Percentiles rank a stretch among this genome's conserved stretches.
These are phyloP conservation scores for Alternaria brassicae DNA, from an alignment of 2,329 filamentous ascomycete species.

Conservation along the genomic window DNA sequence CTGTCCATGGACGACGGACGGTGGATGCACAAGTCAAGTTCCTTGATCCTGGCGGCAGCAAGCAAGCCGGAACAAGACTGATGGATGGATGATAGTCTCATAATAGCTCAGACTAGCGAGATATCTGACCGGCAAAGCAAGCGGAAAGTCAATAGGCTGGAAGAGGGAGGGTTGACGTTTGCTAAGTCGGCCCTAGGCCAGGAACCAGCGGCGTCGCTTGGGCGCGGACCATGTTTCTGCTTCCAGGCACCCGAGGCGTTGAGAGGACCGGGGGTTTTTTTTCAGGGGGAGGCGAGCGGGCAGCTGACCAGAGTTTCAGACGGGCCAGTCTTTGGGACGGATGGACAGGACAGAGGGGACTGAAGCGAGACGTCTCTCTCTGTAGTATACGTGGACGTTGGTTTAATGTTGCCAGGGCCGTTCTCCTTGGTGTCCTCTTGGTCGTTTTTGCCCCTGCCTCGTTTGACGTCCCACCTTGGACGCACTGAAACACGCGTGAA, in stretches of 20 bases:
- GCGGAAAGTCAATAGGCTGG: slow-evolving; percentile 2
- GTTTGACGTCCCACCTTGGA: slow-evolving; percentile 1
- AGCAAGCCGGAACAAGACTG: too few species aligned
- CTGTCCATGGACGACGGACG: neutral
- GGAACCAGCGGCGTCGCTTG: slow-evolving; percentile 19
- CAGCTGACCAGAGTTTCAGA: slow-evolving; percentile 26
- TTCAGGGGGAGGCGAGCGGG: slow-evolving; percentile 18
- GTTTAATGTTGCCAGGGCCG: too few species aligned
- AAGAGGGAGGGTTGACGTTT: neutral
- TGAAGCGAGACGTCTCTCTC: too few species aligned
- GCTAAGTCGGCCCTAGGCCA: slow-evolving; percentile 18
- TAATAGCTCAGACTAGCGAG: too few species aligned
- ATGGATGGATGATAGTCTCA: too few species aligned
- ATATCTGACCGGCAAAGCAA: too few species aligned
- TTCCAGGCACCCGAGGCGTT: slow-evolving; percentile 5
- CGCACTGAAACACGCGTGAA: neutral
- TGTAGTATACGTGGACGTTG: too few species aligned
- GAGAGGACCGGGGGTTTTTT: slow-evolving; percentile 1
- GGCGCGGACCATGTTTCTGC: slow-evolving; percentile 4
- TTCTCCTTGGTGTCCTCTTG: too few species aligned
- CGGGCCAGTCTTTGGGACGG: too few species aligned
- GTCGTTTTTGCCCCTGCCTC: slow-evolving; percentile 6
- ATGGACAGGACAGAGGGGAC: too few species aligned
- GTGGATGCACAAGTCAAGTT: too few species aligned
- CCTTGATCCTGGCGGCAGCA: too few species aligned